Evolutionary conservation across 2,329 filamentous ascomycete species (phyloP), one percentile per base, ranked within the genome.

Genomic region (Fusarium siculi): DNA sequence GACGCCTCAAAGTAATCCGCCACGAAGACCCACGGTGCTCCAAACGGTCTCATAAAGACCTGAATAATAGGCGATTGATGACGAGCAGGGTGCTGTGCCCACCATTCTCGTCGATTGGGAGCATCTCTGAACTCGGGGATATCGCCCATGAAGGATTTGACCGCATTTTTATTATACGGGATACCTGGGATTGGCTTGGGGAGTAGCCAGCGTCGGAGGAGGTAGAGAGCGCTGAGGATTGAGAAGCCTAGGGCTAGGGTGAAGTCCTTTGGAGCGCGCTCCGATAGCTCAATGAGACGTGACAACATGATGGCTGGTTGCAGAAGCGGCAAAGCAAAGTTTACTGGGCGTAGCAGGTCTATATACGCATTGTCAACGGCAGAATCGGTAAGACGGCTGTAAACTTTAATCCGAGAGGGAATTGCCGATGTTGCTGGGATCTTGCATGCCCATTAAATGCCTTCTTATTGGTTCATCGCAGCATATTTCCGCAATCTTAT

Each of bases 141-240:
- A 21, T 74, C 72, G 15, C 72, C 72, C 19, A 74, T 34, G 11
- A 74, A 28, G 3, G 68, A 70, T 6, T 64, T 73, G 30, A 40
- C 52, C 14, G 72, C 69, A 49, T 61, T 52, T n/a, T 61, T 9
- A 16, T 74, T 74, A 9, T 68, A 67, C 0, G 72, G 72, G 15
- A 74, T 74, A 0, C 72, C 72, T 0, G 66, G 72, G 18, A 74
- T 65, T 3, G 72, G 72, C 6, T 70, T 74, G 5, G 72, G 72
- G 3, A 63, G 59, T 2, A 72, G 52, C 6, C 34, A 40, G 1
- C 68, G 55, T 16, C 54, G 32, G 2, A 69, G 16, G 1, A 64
- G 21, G 16, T 63, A 74, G 0, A 69, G n/a, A 2, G 56, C 15
- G 9, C 63, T 60, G 2, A 50, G 16, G 1, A 60, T 30, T 0